A percentile compares a stretch with the other conserved stretches of the same genome.
These are phyloP conservation scores for Colletotrichum filicis DNA, from an alignment of 2,329 filamentous ascomycete species.

Conservation along the genomic window DNA sequence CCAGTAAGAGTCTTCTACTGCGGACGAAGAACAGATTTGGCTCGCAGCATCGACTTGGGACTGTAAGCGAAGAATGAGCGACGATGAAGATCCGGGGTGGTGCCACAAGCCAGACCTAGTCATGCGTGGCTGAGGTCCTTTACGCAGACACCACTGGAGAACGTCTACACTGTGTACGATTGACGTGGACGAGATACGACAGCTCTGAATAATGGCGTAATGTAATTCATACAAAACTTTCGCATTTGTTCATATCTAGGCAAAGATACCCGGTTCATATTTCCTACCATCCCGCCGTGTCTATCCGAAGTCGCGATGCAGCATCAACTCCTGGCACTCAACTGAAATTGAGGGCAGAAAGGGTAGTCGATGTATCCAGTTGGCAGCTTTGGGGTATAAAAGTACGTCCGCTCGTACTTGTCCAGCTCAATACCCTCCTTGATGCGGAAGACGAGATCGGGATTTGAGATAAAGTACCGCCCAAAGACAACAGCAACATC, in stretches of 20 bases:
- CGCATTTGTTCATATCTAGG: neutral
- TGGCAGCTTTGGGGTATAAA: conserved; percentile 41
- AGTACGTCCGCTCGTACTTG: conserved; percentile 42
- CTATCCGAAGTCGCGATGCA: neutral
- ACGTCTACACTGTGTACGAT: neutral
- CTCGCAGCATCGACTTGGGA: conserved; percentile 14
- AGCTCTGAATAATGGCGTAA: neutral
- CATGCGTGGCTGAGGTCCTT: neutral
- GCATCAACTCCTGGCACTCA: neutral
- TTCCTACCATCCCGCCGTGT: neutral
- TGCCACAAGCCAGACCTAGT: neutral
- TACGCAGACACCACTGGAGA: no score
- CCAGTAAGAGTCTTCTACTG: conserved; percentile 19
- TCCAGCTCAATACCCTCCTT: conserved; percentile 40
- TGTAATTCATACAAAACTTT: neutral
- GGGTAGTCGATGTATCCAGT: conserved; percentile 40
- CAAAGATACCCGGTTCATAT: neutral
- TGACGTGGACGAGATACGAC: neutral
- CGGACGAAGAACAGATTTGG: conserved; percentile 9
- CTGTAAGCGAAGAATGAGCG: conserved; percentile 25
- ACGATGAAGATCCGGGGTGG: neutral
- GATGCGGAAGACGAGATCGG: conserved; percentile 45
- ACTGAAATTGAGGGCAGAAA: conserved; percentile 40
- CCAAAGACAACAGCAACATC: conserved; percentile 45
- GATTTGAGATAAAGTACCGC: conserved; percentile 48